Evolutionary conservation across 2,329 filamentous ascomycete genomes (phyloP), one percentile per base, ranked within the genome.

Genomic region (Dendrostoma leiphaemia): DNA sequence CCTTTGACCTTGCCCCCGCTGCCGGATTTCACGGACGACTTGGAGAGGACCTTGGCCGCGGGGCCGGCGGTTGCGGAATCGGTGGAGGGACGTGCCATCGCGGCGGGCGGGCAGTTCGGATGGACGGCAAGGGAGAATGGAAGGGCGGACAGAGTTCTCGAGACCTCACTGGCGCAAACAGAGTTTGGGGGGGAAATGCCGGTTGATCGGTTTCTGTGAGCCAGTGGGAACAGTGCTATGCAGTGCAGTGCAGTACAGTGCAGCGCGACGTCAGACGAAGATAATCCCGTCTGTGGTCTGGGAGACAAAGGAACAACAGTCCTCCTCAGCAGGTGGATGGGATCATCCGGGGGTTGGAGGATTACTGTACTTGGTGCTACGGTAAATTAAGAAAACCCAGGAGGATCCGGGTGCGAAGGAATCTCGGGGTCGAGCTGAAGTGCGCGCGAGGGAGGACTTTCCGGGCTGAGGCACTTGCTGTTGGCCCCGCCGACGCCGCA

Each of bases 1-100:
- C 60, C 66, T 6, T 58, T 58, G 38, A 56, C 38, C n/a, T n/a
- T 48, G 40, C 21, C 41, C 8, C 28, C 21, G 43, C 44, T 50
- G n/a, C n/a, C n/a, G n/a, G n/a, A n/a, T 8, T 45, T 53, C n/a
- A 38, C 24, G 24, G 55, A 53, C 40, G 53, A 26, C 34, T 41
- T 55, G 43, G 56, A 56, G 7, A 32, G 31, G 23, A 51, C 49
- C 48, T 41, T 54, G 7, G 44, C 35, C 17, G 55, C 44, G 26
- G 48, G 41, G 17, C 37, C 34, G 46, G 45, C 38, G 41, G 51
- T 53, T 19, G 43, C 41, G 24, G 44, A 26, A 38, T 57, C 46
- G 43, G 35, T 43, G 19, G 51, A 43, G 19, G 34, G 48, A 31
- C 37, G 35, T 26, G 24, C n/a, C 38, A 40, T 44, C 24, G 28